Evolutionary conservation across 192 early-diverging fungal species (phyloP), one percentile per base, ranked within the genome.

Genomic region (Coemansia sp.): DNA sequence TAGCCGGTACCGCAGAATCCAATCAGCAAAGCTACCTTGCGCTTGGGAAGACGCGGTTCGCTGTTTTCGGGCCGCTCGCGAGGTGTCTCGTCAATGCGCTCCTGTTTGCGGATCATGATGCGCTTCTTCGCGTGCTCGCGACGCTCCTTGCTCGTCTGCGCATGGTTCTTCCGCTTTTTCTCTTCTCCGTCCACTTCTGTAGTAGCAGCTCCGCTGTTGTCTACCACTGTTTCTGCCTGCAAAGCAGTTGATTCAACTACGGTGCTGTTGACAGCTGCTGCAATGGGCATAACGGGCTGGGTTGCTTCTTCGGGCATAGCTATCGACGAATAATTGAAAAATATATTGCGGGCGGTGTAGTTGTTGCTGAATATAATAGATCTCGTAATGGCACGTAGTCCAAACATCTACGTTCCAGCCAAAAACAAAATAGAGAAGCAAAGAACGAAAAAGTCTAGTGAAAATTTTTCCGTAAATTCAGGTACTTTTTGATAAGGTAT

Each of bases 1-100:
- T 93, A 99, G 2, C 92, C 96, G 34, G 94, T 91, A 2, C 98
- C 98, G 69, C 91, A 93, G 76, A 90, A 99, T 11, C 93, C 91
- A 78, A 99, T 84, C 54, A 99, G 61, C 9, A 98, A 73, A 0
- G 94, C 96, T 10, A 96, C 89, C 42, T 93, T 91, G 44, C 87
- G 83, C 77, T 99, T 99, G 20, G 96, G 94, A 21, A 60, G 64
- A 8, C 78, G 78, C 3, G 78, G 69, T 57, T 75, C 78, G 60
- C 50, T 66, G 20, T 49, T 48, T 12, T 68, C 69, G 8, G 62
- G 3, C 12, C 25, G 50, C 0, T 49, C 44, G 40, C 62, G 53
- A 0, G 66, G 62, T 53, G 59, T 44, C 37, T 55, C 22, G 5
- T 47, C 54, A 19, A 36, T n/a, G 0, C 59, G 22, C 54, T 66